A percentile compares a stretch with the other conserved stretches of the same genome.
Conservation (phyloP, 192 early-diverging fungal genomes). For the Backusella circina region DNA sequence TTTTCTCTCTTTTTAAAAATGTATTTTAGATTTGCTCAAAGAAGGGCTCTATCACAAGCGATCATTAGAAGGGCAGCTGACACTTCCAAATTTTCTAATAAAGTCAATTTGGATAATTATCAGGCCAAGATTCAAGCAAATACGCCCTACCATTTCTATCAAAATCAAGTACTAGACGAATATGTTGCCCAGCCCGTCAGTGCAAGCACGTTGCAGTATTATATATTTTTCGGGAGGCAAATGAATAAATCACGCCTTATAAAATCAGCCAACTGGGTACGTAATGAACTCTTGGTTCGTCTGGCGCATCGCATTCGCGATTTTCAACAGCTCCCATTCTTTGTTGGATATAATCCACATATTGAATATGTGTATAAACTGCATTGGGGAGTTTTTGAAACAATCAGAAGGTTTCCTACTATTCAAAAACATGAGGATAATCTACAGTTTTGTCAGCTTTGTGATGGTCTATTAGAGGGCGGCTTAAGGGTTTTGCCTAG, state of each 20-base stretch:
- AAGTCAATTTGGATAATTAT: slow-evolving; percentile 1
- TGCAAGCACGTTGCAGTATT: slow-evolving; percentile 85
- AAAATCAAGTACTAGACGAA: slow-evolving; percentile 84
- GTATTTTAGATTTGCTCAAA: slow-evolving; percentile 1
- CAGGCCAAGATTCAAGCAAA: slow-evolving; percentile 3
- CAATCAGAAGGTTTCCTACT: slow-evolving; percentile 63
- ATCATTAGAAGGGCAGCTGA: neutral
- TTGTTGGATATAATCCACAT: slow-evolving; percentile 87
- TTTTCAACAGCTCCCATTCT: slow-evolving; percentile 91
- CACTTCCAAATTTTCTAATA: neutral
- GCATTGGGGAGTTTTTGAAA: slow-evolving; percentile 91
- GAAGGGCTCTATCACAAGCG: neutral
- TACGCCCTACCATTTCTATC: slow-evolving; percentile 79
- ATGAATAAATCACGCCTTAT: slow-evolving; percentile 82
- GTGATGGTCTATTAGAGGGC: slow-evolving; percentile 69
- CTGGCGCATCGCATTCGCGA: slow-evolving; percentile 90
- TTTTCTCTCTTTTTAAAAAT: neutral
- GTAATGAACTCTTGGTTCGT: slow-evolving; percentile 85
- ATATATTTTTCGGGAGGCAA: slow-evolving; percentile 86
- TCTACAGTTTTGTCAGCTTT: slow-evolving; percentile 68
- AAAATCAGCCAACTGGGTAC: slow-evolving; percentile 86
- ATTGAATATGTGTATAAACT: slow-evolving; percentile 80
- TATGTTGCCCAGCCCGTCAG: slow-evolving; percentile 75
- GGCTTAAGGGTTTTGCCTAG: slow-evolving; percentile 87
- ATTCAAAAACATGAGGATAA: slow-evolving; percentile 85